Base-by-base conservation (phyloP, 2,329 filamentous ascomycete genomes). In the Colletotrichum liriopes region DNA sequence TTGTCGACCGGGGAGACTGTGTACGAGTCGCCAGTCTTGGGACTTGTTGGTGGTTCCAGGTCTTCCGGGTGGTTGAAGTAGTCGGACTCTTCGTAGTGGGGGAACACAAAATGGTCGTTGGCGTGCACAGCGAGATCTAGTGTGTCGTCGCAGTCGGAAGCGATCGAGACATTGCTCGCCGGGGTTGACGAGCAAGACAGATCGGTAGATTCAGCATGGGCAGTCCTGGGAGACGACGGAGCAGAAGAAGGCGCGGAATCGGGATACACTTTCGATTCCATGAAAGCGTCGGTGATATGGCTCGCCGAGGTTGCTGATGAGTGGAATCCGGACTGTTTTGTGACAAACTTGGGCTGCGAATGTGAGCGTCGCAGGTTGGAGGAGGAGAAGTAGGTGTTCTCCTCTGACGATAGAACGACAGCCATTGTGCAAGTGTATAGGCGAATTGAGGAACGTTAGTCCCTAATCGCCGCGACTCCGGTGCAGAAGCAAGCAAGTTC, bases 151-250 rank as follows among this genome's bases (percentile, higher is more conserved):
- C 84, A 88, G 71, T 89, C 87, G 58, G 87, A 89, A 66, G 89
- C 87, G 66, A 93, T 82, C 16, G 91, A 93, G 66, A 92, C 81
- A 75, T 88, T 92, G 76, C 90, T 91, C 23, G 88, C 87, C 5
- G 91, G 88, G 3, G 91, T 93, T 2, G 91, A 92, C 32, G 86
- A 85, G 78, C 87, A 89, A 2, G 91, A 92, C 5, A 87, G 86
- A 67, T 87, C 84, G 29, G 83, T 90, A 79, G 83, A 89, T 74
- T 89, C 88, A 66, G 83, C 83, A 67, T 86, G 85, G 45, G 86
- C 73, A 18, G 86, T 86, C 65, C 84, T 84, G 35, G 90, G 89
- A 41, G 89, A 91, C 0, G 89, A 89, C n/a, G 87, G 84, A 2
- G 84, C 81, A 3, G 89, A 90, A 3, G 88, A 90, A 14, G 82